Base-by-base conservation (phyloP, 78 protist genomes). In the Monosiga brevicollis region DNA sequence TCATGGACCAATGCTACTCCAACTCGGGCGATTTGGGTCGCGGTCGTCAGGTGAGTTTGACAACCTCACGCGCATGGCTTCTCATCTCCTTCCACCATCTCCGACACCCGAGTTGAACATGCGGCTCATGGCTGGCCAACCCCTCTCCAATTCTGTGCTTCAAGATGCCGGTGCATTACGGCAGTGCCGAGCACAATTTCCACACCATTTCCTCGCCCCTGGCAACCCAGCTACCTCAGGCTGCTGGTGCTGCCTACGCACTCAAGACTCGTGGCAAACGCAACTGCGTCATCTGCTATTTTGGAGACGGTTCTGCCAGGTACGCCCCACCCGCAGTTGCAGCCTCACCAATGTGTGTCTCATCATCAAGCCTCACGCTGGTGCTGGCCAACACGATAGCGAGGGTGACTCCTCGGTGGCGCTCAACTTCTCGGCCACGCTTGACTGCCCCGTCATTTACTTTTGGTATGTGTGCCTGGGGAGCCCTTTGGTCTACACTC, bases 301-400 rank as follows among this genome's bases (percentile, higher is more conserved):
- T 96, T 82, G 99, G 99, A 26, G 99, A 97, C 20, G 99, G 99
- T n/a, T 95, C 97, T 29, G 99, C 99, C 42, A 83, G 90, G 81
- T 78, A n/a, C n/a, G n/a, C n/a, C n/a, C n/a, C n/a, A n/a, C n/a
- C n/a, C n/a, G n/a, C n/a, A n/a, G n/a, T n/a, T n/a, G n/a, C n/a
- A n/a, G n/a, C n/a, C n/a, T n/a, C n/a, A n/a, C n/a, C n/a, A n/a
- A n/a, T n/a, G n/a, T n/a, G n/a, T n/a, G n/a, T n/a, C n/a, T n/a
- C n/a, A n/a, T n/a, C n/a, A n/a, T n/a, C n/a, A n/a, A n/a, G n/a
- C n/a, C n/a, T n/a, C n/a, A n/a, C n/a, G n/a, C n/a, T n/a, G n/a
- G n/a, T n/a, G n/a, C n/a, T n/a, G n/a, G n/a, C n/a, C n/a, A n/a
- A n/a, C n/a, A n/a, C n/a, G 11, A 32, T 29, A 73, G 80, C n/a